Evolutionary conservation across 2,329 filamentous ascomycete genomes (phyloP).

Genomic region (Colletotrichum abscissum): DNA sequence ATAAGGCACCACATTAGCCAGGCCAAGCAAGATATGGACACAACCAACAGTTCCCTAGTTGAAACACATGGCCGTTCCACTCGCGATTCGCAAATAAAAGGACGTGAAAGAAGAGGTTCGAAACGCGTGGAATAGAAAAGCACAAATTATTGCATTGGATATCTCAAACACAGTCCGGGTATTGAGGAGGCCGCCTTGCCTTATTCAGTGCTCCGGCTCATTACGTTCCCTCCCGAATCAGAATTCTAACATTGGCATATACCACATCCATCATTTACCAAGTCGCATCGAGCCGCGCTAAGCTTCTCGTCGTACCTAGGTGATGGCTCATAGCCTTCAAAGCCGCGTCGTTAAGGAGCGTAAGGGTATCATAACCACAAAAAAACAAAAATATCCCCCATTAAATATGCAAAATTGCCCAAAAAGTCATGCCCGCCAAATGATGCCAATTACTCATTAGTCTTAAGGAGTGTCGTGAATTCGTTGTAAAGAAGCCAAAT

Average conservation of each 20-base stretch:
- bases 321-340: background rate
- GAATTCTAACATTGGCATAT: background rate
- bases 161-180: background rate
- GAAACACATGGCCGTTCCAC: background rate
- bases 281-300: background rate
- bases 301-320: background rate
- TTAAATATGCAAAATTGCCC: background rate
- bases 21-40: background rate
- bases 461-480: constrained; percentile 32
- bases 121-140: background rate
- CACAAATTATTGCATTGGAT: constrained; percentile 5
- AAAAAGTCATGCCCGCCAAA: background rate
- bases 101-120: background rate
- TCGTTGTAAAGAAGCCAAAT: background rate
- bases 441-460: constrained; percentile 23
- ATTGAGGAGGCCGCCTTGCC: constrained; percentile 9
- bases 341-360: constrained; percentile 16
- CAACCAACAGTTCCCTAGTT: background rate
- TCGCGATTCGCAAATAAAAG: background rate
- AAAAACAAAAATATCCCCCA: background rate
- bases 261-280: background rate
- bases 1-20: too few species aligned
- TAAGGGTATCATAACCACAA: constrained; percentile 20
- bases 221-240: background rate
- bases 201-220: background rate